Percentiles rank a stretch among this genome's conserved stretches.
phyloP scores from a whole-genome alignment of 1,284 basidiomycete genomes.

The Ganoderma leucocontextum region DNA sequence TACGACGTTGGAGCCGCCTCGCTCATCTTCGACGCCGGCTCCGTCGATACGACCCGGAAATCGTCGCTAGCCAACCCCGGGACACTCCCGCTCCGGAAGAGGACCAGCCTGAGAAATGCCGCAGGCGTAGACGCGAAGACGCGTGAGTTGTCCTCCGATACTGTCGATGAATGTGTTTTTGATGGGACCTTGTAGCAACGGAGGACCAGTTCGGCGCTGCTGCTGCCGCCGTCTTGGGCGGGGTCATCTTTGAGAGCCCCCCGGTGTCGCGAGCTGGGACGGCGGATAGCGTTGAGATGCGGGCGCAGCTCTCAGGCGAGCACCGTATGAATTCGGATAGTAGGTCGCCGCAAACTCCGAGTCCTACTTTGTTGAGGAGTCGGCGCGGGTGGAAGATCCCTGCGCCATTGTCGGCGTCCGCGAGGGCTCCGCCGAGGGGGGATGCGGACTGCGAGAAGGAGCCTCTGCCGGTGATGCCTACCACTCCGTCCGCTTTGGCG shows the following conservation, averaged over 20 bases:
- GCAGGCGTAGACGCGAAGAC: not conserved
- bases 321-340: not conserved
- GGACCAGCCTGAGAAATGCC: too few relatives aligned
- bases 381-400: not conserved
- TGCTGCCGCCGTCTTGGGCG: not conserved
- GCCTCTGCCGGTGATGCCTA: not conserved
- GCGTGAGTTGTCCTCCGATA: not conserved
- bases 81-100: not conserved
- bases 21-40: conserved; percentile 1
- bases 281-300: not conserved
- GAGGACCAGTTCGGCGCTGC: not conserved
- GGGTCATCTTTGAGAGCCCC: not conserved
- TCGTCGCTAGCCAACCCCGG: not conserved
- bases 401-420: not conserved
- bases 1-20: not conserved
- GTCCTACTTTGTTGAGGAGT: not conserved
- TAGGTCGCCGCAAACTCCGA: not conserved
- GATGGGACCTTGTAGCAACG: not conserved
- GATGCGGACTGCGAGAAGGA: not conserved
- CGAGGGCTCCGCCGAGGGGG: not conserved
- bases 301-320: not conserved
- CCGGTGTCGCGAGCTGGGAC: not conserved
- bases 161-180: not conserved
- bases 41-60: not conserved
- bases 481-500: not conserved